A percentile compares a stretch with the other conserved stretches of the same genome.
Evolutionary conservation across 225 moss, liverwort and hornwort genomes (phyloP).

Genomic region (Polytrichum formosum): DNA sequence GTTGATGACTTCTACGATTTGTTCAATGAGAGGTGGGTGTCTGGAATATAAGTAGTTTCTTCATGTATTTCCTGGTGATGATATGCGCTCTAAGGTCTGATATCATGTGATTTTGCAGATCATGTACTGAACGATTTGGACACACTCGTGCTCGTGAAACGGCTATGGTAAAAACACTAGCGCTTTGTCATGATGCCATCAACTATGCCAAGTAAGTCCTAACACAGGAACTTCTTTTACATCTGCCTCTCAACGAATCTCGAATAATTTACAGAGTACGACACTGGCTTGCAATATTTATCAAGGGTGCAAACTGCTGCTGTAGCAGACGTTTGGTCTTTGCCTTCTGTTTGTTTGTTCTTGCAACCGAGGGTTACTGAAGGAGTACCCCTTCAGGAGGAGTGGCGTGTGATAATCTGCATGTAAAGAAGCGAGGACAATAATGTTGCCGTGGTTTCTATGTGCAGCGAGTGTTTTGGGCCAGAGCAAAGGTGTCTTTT

Average conservation of each 20-base stretch:
- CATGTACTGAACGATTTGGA: conserved; percentile 51
- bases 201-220: conserved; percentile 72
- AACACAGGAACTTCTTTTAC: not conserved
- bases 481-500: conserved; percentile 53
- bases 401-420: too few species aligned
- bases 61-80: not conserved
- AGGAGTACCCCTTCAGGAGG: not conserved
- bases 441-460: not conserved
- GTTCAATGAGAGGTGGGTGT: conserved; percentile 66
- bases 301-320: not conserved
- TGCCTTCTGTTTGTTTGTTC: too few species aligned
- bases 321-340: not conserved
- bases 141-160: conserved; percentile 61
- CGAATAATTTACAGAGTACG: not conserved
- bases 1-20: conserved; percentile 78
- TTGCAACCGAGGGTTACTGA: too few species aligned
- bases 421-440: too few species aligned
- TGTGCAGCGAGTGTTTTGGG: conserved; percentile 52
- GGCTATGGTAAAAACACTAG: conserved; percentile 74
- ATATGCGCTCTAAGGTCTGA: not conserved
- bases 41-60: conserved; percentile 1
- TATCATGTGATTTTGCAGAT: conserved; percentile 19
- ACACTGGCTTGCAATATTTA: not conserved
- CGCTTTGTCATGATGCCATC: conserved; percentile 76
- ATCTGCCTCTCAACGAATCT: not conserved